Evolutionary conservation across 1,139 yeast species (phyloP).

Genomic region (Saccharomyces hybrid): DNA sequence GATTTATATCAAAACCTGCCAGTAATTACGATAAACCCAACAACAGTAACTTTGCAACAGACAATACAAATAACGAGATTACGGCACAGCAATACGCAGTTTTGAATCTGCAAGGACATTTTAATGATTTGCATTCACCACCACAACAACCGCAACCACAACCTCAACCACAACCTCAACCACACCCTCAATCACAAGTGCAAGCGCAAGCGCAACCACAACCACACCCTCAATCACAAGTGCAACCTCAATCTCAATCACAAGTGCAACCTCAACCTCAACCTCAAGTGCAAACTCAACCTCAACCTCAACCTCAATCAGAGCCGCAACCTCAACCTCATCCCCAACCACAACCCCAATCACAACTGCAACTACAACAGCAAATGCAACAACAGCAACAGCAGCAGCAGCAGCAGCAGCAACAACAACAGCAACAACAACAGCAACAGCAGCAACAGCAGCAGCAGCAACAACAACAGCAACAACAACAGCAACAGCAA

Average conservation of each 20-base stretch:
- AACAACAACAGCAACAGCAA: constrained; percentile 6
- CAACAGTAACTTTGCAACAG: background rate
- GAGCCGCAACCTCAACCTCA: constrained; percentile 4
- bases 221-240: background rate
- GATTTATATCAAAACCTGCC: background rate
- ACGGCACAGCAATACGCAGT: constrained; percentile 1
- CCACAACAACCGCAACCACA: constrained; percentile 5
- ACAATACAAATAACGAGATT: background rate
- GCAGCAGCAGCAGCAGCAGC: constrained; percentile 11
- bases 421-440: constrained; percentile 7
- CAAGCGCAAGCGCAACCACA: background rate
- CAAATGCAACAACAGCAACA: constrained; percentile 12
- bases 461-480: constrained; percentile 16
- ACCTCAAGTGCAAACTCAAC: constrained; percentile 4
- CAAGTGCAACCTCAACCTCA: constrained; percentile 5
- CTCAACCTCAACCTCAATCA: constrained; percentile 1
- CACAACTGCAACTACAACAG: constrained; percentile 2
- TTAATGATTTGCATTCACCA: constrained; percentile 8
- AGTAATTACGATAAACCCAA: background rate
- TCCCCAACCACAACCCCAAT: constrained; percentile 4
- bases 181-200: constrained; percentile 5
- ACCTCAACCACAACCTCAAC: constrained; percentile 5
- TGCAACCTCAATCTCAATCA: background rate
- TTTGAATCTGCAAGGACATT: constrained; percentile 11
- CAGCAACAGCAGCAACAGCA: constrained; percentile 9